A percentile compares a stretch with the other conserved stretches of the same genome.
phyloP scores from a whole-genome alignment of 768 basidiomycete species.

The Dacryopinax spathularia region DNA sequence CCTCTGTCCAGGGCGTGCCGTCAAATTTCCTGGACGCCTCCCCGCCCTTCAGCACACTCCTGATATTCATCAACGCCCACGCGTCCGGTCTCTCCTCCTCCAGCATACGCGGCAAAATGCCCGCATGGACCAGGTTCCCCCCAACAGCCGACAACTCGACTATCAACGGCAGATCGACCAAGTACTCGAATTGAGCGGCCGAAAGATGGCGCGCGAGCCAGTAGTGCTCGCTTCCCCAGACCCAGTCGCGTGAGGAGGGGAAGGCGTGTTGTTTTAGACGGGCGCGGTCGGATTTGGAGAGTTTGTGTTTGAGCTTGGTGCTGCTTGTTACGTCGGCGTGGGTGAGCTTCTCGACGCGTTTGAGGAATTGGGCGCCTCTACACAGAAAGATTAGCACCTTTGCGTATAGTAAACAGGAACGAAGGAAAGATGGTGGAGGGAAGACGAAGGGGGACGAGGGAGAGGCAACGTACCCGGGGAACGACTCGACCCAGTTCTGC shows the following conservation, averaged over 20 bases:
- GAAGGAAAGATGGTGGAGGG: background rate
- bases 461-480: slow-evolving; percentile 14
- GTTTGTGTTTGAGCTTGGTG: slow-evolving; percentile 18
- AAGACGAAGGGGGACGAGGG: background rate
- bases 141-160: slow-evolving; percentile 65
- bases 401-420: background rate
- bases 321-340: slow-evolving; percentile 18
- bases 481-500: slow-evolving; percentile 57
- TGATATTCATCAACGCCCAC: slow-evolving; percentile 63
- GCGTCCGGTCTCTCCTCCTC: slow-evolving; percentile 57
- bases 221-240: slow-evolving; percentile 64
- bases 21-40: slow-evolving; percentile 28
- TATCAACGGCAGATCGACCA: slow-evolving; percentile 55
- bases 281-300: slow-evolving; percentile 27
- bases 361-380: slow-evolving; percentile 20
- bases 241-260: slow-evolving; percentile 46
- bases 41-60: slow-evolving; percentile 36
- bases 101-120: slow-evolving; percentile 62
- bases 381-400: slow-evolving; percentile 9
- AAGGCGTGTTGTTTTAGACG: slow-evolving; percentile 16
- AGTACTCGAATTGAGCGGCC: slow-evolving; percentile 50
- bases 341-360: slow-evolving; percentile 22
- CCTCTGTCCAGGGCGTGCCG: slow-evolving; percentile 54
- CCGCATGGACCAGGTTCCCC: slow-evolving; percentile 68
- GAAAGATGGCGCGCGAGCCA: slow-evolving; percentile 45